Evolutionary conservation across 2,329 filamentous ascomycete species (phyloP).

Genomic region (Podosphaera xanthii): DNA sequence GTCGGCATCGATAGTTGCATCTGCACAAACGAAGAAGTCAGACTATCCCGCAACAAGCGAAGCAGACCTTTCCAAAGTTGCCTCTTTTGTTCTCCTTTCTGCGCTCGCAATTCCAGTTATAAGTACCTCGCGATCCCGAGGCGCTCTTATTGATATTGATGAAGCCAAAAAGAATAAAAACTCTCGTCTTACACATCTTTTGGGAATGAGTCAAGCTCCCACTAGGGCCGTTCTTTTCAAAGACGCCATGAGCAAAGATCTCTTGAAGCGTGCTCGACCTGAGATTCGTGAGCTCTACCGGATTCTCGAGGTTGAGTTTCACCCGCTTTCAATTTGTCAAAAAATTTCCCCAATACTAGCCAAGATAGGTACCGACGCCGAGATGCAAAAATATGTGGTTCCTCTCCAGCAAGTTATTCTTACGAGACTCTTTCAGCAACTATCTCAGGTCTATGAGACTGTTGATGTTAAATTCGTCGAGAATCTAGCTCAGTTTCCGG

Average conservation of each 20-base stretch:
- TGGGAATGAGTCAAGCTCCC: slow-evolving; percentile 78
- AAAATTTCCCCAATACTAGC: slow-evolving; percentile 93
- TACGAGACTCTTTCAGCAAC: slow-evolving; percentile 92
- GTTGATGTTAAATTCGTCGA: slow-evolving; percentile 88
- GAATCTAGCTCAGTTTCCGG: slow-evolving; percentile 82
- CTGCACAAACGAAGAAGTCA: slow-evolving; percentile 73
- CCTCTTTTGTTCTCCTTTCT: slow-evolving; percentile 85
- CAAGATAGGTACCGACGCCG: slow-evolving; percentile 77
- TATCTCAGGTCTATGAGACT: slow-evolving; percentile 97
- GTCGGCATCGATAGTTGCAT: slow-evolving; percentile 60
- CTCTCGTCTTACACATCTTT: slow-evolving; percentile 79
- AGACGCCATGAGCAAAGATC: slow-evolving; percentile 82
- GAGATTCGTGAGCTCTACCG: slow-evolving; percentile 97
- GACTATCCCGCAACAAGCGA: slow-evolving; percentile 83
- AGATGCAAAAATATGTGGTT: slow-evolving; percentile 92
- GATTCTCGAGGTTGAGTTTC: slow-evolving; percentile 97
- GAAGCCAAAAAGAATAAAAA: slow-evolving; percentile 98
- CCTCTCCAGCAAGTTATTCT: slow-evolving; percentile 97
- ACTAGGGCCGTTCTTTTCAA: slow-evolving; percentile 84
- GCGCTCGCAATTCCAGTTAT: slow-evolving; percentile 97
- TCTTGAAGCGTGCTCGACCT: slow-evolving; percentile 74
- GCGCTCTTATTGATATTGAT: slow-evolving; percentile 88
- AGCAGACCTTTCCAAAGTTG: slow-evolving; percentile 76
- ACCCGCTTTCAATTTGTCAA: slow-evolving; percentile 93
- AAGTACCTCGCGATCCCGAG: slow-evolving; percentile 88